Conservation (phyloP, 768 basidiomycete genomes). For the Hypsizygus marmoreus region DNA sequence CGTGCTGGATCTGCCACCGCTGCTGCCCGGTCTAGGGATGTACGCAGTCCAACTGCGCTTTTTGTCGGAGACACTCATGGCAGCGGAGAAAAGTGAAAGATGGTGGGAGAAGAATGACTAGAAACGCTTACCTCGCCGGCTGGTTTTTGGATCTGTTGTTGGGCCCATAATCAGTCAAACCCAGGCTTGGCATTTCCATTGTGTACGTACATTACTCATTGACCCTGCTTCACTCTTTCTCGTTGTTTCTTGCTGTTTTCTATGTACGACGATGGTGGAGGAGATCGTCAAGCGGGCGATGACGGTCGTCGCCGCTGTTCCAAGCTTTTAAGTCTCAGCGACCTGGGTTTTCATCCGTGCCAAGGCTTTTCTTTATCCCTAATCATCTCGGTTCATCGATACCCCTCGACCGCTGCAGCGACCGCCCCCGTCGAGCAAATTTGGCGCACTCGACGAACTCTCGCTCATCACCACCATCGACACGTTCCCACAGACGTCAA, state of each 20-base stretch:
- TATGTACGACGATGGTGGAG: too few species aligned
- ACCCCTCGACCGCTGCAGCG: too few species aligned
- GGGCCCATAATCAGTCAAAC: constrained; percentile 2
- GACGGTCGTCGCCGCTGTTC: too few species aligned
- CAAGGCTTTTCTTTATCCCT: too few species aligned
- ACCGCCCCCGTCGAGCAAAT: too few species aligned
- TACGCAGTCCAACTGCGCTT: constrained; percentile 40
- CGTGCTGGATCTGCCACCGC: constrained; percentile 21
- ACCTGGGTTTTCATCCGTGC: too few species aligned
- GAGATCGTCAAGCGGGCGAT: too few species aligned
- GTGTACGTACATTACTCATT: constrained; percentile 3
- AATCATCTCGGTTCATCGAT: too few species aligned
- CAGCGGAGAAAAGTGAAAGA: constrained; percentile 8
- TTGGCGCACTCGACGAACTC: too few species aligned
- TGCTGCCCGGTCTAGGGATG: constrained; percentile 35
- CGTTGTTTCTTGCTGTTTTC: not conserved
- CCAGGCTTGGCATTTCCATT: constrained; percentile 11
- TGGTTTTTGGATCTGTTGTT: constrained; percentile 7
- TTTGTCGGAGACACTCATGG: constrained; percentile 28
- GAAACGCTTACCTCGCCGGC: constrained; percentile 11
- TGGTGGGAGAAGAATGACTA: constrained; percentile 2
- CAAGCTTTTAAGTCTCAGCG: too few species aligned
- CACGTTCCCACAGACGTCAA: too few species aligned
- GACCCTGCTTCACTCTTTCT: not conserved
- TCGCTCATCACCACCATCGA: too few species aligned